Evolutionary conservation across 768 basidiomycete species (phyloP).

Genomic region (Polyporus arcularius): DNA sequence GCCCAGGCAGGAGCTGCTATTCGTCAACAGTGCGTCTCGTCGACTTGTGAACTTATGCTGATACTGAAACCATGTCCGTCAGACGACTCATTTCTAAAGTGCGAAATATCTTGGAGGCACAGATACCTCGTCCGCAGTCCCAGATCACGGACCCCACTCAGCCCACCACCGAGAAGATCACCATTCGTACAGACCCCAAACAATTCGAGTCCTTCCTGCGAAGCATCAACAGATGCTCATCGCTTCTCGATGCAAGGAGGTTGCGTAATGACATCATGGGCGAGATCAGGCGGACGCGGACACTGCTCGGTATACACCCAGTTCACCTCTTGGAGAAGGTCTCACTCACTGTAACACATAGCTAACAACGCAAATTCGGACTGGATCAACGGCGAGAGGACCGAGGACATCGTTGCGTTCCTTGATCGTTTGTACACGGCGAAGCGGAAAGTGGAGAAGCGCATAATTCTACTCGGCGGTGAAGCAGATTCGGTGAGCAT

Average conservation of each 20-base stretch:
- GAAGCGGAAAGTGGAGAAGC: constrained; percentile 82
- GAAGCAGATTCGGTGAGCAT: constrained; percentile 59
- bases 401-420: constrained; percentile 84
- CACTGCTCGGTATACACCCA: constrained; percentile 56
- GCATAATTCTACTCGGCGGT: constrained; percentile 80
- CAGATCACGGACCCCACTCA: constrained; percentile 42
- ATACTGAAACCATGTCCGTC: constrained; percentile 2
- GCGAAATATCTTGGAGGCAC: constrained; percentile 79
- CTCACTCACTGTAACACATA: constrained; percentile 27
- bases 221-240: constrained; percentile 80
- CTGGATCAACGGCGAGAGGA: constrained; percentile 84
- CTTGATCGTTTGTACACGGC: constrained; percentile 88
- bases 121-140: constrained; percentile 59
- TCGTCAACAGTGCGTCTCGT: constrained; percentile 62
- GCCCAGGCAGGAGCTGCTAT: constrained; percentile 66
- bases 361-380: constrained; percentile 87
- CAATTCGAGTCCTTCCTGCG: constrained; percentile 92
- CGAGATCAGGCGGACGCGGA: constrained; percentile 83
- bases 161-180: constrained; percentile 68
- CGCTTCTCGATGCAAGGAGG: constrained; percentile 84
- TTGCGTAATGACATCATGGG: constrained; percentile 90
- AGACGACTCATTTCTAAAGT: constrained; percentile 89
- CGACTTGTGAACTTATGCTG: constrained; percentile 38
- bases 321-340: neutral
- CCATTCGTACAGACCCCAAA: constrained; percentile 74